These are phyloP conservation scores for Boletus rubropictus DNA, from an alignment of 768 basidiomycete species.

Conservation along the genomic window DNA sequence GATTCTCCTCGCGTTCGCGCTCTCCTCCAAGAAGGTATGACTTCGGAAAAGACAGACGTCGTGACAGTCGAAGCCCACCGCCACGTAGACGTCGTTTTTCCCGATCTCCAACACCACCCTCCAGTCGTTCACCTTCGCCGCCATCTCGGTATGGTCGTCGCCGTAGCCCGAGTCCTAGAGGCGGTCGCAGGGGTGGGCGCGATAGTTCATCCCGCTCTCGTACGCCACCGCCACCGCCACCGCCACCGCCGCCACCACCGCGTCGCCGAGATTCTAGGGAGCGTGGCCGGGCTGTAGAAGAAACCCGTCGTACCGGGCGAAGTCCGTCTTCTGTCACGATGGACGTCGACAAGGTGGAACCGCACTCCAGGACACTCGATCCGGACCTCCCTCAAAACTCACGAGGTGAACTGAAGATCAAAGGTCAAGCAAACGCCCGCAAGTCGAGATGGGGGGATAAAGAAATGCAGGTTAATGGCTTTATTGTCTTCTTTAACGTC, in stretches of 20 bases:
- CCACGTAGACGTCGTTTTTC: slow-evolving; percentile 39
- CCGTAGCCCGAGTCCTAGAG: slow-evolving; percentile 39
- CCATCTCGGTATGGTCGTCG: slow-evolving; percentile 39
- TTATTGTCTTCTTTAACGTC: slow-evolving; percentile 5
- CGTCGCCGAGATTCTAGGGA: slow-evolving; percentile 30
- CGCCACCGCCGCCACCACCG: slow-evolving; percentile 20
- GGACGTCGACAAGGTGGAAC: slow-evolving; percentile 22
- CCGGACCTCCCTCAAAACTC: slow-evolving; percentile 29
- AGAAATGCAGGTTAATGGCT: slow-evolving; percentile 22
- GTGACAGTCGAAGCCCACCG: slow-evolving; percentile 31
- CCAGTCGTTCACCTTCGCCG: slow-evolving; percentile 34
- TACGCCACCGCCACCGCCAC: slow-evolving; percentile 25
- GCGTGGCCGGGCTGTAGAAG: slow-evolving; percentile 15
- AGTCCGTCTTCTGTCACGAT: slow-evolving; percentile 22
- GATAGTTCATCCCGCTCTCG: slow-evolving; percentile 33
- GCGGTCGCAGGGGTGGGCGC: slow-evolving; percentile 23
- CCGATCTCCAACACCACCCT: slow-evolving; percentile 46
- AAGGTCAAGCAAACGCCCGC: slow-evolving; percentile 58
- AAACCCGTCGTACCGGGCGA: slow-evolving; percentile 22
- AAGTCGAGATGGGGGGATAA: slow-evolving; percentile 52
- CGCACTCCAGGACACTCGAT: slow-evolving; percentile 23
- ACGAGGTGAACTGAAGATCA: slow-evolving; percentile 62
- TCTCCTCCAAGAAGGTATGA: slow-evolving; percentile 24
- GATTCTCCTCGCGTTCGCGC: slow-evolving; percentile 28
- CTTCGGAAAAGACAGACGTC: slow-evolving; percentile 19